Evolutionary conservation across 495 filamentous ascomycete species (phyloP).

Genomic region (Podospora pseudopauciseta): DNA sequence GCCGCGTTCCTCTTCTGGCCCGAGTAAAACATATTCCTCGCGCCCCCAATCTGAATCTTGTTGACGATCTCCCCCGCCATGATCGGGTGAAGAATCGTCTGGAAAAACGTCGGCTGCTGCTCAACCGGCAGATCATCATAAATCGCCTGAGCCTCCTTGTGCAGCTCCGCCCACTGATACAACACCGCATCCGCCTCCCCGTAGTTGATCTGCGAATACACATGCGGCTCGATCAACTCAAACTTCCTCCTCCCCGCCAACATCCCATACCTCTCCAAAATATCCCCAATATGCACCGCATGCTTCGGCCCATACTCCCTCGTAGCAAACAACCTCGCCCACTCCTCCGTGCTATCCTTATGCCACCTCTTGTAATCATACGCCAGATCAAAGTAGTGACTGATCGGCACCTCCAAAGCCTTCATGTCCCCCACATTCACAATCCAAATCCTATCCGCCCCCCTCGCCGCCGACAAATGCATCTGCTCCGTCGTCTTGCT

Average conservation of each 20-base stretch:
- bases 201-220: conserved; percentile 66
- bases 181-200: conserved; percentile 65
- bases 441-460: conserved; percentile 68
- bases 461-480: conserved; percentile 56
- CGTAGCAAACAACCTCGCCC: conserved; percentile 55
- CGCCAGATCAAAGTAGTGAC: conserved; percentile 62
- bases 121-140: conserved; percentile 49
- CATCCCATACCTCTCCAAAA: conserved; percentile 61
- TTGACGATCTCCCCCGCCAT: conserved; percentile 59
- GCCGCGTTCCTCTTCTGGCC: conserved; percentile 62
- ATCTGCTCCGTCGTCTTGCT: conserved; percentile 63
- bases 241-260: conserved; percentile 64
- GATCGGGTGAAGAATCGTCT: conserved; percentile 66
- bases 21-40: conserved; percentile 60
- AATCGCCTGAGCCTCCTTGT: conserved; percentile 50
- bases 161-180: conserved; percentile 59
- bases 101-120: conserved; percentile 59
- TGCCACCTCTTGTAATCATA: conserved; percentile 58
- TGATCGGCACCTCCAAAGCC: conserved; percentile 64
- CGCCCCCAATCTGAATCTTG: conserved; percentile 58
- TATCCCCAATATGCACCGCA: conserved; percentile 48
- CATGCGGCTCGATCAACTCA: conserved; percentile 61
- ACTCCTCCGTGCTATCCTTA: conserved; percentile 52
- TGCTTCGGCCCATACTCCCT: conserved; percentile 56
- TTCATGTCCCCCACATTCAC: conserved; percentile 76